These are phyloP conservation scores for Talaromyces ruber DNA, from an alignment of 495 filamentous ascomycete genomes.

Conservation along the genomic window DNA sequence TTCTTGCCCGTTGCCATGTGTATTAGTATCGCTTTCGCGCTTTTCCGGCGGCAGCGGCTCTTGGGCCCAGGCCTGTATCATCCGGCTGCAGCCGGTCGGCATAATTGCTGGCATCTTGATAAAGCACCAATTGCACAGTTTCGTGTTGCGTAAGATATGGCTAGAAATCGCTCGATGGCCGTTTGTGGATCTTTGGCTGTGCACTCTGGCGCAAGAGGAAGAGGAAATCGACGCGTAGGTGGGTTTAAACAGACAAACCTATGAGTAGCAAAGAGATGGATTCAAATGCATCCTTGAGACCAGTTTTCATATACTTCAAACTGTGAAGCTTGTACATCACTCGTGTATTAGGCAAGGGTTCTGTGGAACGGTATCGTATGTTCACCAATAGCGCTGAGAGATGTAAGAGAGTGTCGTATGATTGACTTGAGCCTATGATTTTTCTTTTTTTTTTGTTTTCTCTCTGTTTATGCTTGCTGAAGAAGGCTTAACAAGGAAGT, in stretches of 20 bases:
- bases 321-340: not conserved
- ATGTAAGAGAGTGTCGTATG: not conserved
- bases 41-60: not conserved
- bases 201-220: not conserved
- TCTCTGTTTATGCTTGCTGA: not conserved
- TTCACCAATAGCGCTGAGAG: not conserved
- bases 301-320: not conserved
- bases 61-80: not conserved
- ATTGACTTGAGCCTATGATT: not conserved
- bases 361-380: not conserved
- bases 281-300: not conserved
- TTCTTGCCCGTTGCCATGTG: not conserved
- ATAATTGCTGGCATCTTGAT: not conserved
- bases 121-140: not conserved
- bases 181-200: not conserved
- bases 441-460: not conserved
- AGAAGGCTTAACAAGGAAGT: not conserved
- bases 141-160: not conserved
- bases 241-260: not conserved
- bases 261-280: not conserved
- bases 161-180: not conserved
- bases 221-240: not conserved
- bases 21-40: not conserved
- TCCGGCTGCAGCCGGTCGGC: not conserved
- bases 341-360: not conserved